Conservation (phyloP, 2,329 filamentous ascomycete species). For the Graphium sp. region DNA sequence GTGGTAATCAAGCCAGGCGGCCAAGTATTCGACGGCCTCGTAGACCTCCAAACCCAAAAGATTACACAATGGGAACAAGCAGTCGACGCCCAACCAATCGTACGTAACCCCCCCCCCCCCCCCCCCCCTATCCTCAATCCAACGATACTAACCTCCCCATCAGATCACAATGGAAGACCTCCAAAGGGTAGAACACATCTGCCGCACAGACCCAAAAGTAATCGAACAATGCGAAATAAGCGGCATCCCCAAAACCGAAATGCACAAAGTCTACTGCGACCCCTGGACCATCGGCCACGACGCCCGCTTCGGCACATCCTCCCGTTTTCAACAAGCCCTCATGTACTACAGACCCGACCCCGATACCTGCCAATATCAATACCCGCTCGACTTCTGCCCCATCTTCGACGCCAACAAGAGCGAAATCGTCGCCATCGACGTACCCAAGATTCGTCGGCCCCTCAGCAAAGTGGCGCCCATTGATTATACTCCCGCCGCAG, state of each 20-base stretch:
- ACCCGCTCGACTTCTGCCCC: conserved; percentile 83
- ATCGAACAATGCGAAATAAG: conserved; percentile 80
- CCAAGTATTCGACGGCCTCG: conserved; percentile 67
- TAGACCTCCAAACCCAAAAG: conserved; percentile 51
- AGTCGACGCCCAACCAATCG: conserved; percentile 66
- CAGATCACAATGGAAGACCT: conserved; percentile 86
- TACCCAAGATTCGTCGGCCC: conserved; percentile 61
- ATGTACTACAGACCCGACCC: conserved; percentile 87
- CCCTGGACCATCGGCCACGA: conserved; percentile 95
- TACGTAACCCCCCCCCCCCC: conserved; percentile 16
- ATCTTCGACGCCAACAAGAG: conserved; percentile 73
- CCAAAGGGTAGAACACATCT: conserved; percentile 59
- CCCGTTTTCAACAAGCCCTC: conserved; percentile 76
- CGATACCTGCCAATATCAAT: conserved; percentile 82
- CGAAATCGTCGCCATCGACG: conserved; percentile 66
- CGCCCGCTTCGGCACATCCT: conserved; percentile 63
- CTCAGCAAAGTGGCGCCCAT: conserved; percentile 54
- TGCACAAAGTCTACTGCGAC: conserved; percentile 94
- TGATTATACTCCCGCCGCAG: conserved; percentile 63
- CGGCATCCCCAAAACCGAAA: conserved; percentile 65
- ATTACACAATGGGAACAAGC: conserved; percentile 61
- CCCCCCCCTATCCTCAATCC: background rate
- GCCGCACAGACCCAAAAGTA: conserved; percentile 64
- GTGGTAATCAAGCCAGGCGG: conserved; percentile 67
- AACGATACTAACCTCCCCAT: conserved; percentile 5